A percentile compares a stretch with the other conserved stretches of the same genome.
Conservation (phyloP, 2,329 filamentous ascomycete species). For the Metarhizium robertsii region DNA sequence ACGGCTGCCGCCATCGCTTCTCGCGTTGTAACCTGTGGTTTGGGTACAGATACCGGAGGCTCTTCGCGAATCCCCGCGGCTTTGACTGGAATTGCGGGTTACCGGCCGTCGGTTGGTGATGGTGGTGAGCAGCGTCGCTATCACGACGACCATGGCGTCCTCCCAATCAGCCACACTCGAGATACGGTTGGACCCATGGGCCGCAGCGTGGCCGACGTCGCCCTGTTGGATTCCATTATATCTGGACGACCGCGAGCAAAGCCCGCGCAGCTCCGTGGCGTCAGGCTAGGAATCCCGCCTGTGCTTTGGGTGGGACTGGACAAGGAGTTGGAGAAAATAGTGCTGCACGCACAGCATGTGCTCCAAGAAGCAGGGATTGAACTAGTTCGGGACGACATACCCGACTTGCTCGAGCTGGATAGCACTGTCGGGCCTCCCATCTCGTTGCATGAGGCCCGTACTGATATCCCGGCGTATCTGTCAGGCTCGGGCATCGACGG, state of each 20-base stretch:
- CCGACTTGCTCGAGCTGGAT: constrained; percentile 7
- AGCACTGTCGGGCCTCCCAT: constrained; percentile 3
- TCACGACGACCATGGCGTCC: constrained; percentile 28
- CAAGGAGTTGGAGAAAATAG: constrained; percentile 5
- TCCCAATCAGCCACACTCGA: constrained; percentile 55
- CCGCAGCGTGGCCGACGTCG: constrained; percentile 56
- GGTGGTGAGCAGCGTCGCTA: constrained; percentile 9
- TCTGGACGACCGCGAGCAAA: constrained; percentile 33
- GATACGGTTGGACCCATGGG: constrained; percentile 60
- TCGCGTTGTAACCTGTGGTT: constrained; percentile 10
- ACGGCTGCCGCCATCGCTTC: constrained; percentile 11
- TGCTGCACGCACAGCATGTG: neutral
- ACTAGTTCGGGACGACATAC: constrained; percentile 8
- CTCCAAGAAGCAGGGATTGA: constrained; percentile 8
- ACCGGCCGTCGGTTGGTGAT: constrained; percentile 10
- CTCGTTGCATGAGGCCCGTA: constrained; percentile 6
- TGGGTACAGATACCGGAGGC: constrained; percentile 14
- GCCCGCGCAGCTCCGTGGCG: constrained; percentile 1
- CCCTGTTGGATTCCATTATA: constrained; percentile 53
- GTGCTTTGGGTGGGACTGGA: constrained; percentile 10
- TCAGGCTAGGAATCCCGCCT: constrained; percentile 9
- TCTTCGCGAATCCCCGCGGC: constrained; percentile 12
- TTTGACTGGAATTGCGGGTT: constrained; percentile 11
- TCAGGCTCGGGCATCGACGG: constrained; percentile 2
- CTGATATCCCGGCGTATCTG: constrained; percentile 8